Evolutionary conservation across 306 rosid genomes (phyloP), one percentile per base, ranked within the genome.

Genomic region (Dryas octopetala): DNA sequence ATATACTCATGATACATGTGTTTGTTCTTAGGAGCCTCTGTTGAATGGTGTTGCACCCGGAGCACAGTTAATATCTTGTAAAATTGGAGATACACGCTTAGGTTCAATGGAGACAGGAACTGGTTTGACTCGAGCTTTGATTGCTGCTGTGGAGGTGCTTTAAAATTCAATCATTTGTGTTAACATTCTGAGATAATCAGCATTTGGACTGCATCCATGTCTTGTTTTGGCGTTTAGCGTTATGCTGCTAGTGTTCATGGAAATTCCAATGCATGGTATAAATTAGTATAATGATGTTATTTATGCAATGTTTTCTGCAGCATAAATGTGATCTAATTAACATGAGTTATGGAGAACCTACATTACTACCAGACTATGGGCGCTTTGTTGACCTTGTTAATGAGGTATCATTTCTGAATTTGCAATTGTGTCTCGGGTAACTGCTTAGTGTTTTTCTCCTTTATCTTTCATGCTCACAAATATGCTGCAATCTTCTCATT

Each of bases 11-110:
- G 79, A 86, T 79, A 46, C 65, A 75, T 74, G 51, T 52, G 62
- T 69, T 79, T 73, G 78, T 53, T 80, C 46, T 80, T 71, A 95
- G 99, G 99, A 92, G 80, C 96, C 97, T 47, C 82, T 90, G 87
- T 83, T 95, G 89, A 95, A 95, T 88, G 99, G 99, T 75, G 95
- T 92, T 79, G 99, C 99, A 81, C 99, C 99, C 65, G 99, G 99
- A 9, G 99, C 99, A 32, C 99, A 95, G 74, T 46, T 95, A 74
- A 86, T 95, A 81, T 95, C 99, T 77, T 95, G 99, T 85, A 95
- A 95, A 85, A 95, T 95, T 86, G 99, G 99, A 76, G 99, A 95
- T 73, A 64, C 93, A 26, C 99, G 97, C 82, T 74, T 95, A 77
- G 97, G 97, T 66, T 95, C 93, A 76, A 95, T 88, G 97, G 97